Evolutionary conservation across 1,284 basidiomycete species (phyloP), one percentile per base, ranked within the genome.

Genomic region (Apiotrichum sp.): DNA sequence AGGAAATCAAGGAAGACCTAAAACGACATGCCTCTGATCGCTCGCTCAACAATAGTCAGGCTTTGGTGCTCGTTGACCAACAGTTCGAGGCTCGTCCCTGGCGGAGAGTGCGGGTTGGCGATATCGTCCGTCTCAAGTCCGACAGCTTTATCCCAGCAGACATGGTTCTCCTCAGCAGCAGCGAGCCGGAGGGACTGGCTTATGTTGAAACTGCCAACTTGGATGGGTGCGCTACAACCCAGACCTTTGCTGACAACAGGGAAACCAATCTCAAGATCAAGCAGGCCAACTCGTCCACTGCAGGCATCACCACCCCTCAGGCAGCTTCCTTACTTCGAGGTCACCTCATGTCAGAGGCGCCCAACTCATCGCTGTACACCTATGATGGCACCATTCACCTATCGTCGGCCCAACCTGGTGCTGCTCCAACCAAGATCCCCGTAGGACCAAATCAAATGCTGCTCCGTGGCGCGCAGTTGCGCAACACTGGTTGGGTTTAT

Each of bases 201-300:
- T 98, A 98, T 69, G 90, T 98, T 62, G 95, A 98, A 76, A 98
- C 95, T 0, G 89, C 89, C 36, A 98, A 99, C 73, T 81, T 99
- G 29, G 96, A 98, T 68, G 95, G 91, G 46, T 47, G 11, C 8
- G 46, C 36, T 38, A 8, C 36, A 13, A 8, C 36, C 14, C 13
- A 22, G 22, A 22, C 22, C 31, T 14, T 36, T 4, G 31, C 14
- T 34, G 34, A 34, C 31, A 9, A 9, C n/a, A 47, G 46, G 31
- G 95, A 98, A 79, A 99, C 96, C 5, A 98, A 98, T 70, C 81
- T 98, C 64, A 99, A 98, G 80, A 98, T 98, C 78, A 98, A 98
- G 73, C 93, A 98, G 77, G 90, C 90, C 0, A 88, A 88, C 14
- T 81, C 89, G 0, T 84, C 89, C 32, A 97, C 93, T 0, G 78